These are phyloP conservation scores for sunflower (Helianthus annuus) DNA, from an alignment of 129 eudicot species.

Conservation along the genomic window HanXRQr2.0-SUNRISE NC_035438.2:115154805-115155304, in stretches of 20 bases:
- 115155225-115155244: slow-evolving; percentile 71
- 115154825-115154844: slow-evolving; percentile 46
- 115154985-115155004: slow-evolving; percentile 66
- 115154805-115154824: slow-evolving; percentile 74
- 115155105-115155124: slow-evolving; percentile 57
- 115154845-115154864: slow-evolving; percentile 49
- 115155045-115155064: slow-evolving; percentile 37
- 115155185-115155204: slow-evolving; percentile 80
- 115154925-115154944: slow-evolving; percentile 84
- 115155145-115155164: slow-evolving; percentile 88
- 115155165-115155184: slow-evolving; percentile 83
- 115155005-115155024: slow-evolving; percentile 53
- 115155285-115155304: slow-evolving; percentile 46
- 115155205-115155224: slow-evolving; percentile 52
- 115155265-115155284: slow-evolving; percentile 91
- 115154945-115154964: slow-evolving; percentile 60
- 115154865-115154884: slow-evolving; percentile 46
- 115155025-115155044: slow-evolving; percentile 67
- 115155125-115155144: slow-evolving; percentile 61
- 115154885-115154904: slow-evolving; percentile 46
- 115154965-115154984: slow-evolving; percentile 29
- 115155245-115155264: slow-evolving; percentile 60
- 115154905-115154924: slow-evolving; percentile 73
- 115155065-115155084: slow-evolving; percentile 87
- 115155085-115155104: slow-evolving; percentile 91